Evolutionary conservation across 2,329 filamentous ascomycete species (phyloP).

Genomic region (Phyllosticta citribraziliensis): DNA sequence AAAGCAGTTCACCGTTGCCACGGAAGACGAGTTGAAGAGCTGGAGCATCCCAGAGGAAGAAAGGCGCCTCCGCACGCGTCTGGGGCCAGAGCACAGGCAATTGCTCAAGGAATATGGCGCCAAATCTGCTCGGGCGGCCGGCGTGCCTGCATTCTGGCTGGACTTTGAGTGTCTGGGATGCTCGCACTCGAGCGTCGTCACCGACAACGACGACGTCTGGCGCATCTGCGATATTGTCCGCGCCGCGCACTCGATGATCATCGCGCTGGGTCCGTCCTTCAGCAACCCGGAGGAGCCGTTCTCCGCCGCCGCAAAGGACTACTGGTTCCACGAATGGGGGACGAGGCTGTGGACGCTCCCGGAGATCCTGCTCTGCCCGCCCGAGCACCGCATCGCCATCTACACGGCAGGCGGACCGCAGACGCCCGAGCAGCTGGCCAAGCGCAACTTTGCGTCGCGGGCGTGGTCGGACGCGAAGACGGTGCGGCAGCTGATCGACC

Average conservation of each 20-base stretch:
- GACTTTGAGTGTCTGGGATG: constrained; percentile 3
- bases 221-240: constrained; percentile 3
- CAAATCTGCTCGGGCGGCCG: background rate
- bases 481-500: constrained; percentile 1
- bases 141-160: constrained; percentile 3
- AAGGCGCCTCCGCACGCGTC: background rate
- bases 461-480: background rate
- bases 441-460: constrained; percentile 1
- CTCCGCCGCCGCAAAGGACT: background rate
- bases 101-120: background rate
- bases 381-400: background rate
- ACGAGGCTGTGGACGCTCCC: background rate
- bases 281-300: background rate
- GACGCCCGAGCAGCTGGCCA: background rate
- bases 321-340: constrained; percentile 5
- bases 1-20: constrained; percentile 5
- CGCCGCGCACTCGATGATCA: background rate
- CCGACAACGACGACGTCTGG: background rate
- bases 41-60: background rate
- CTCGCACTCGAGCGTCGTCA: background rate
- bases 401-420: background rate
- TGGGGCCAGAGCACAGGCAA: background rate
- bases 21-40: background rate
- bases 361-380: constrained; percentile 5
- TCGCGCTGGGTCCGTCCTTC: background rate